Conservation (phyloP, 2,329 filamentous ascomycete species). For the Cladosporium cucumerinum region DNA sequence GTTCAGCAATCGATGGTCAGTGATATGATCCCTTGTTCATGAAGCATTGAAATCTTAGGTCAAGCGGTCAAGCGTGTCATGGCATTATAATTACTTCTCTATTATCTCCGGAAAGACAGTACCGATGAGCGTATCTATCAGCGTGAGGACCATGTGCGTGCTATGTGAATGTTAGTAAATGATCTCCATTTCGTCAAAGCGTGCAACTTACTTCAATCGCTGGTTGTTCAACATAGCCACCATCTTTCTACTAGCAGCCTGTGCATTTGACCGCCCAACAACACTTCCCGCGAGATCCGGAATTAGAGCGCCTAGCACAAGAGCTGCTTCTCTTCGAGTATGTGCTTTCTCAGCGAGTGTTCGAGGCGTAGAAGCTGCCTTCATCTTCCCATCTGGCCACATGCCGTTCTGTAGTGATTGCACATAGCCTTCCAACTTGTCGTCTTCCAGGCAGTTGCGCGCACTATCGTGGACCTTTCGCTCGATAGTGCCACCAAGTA, state of each 20-base stretch:
- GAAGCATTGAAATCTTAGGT: background rate
- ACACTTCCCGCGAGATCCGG: conserved; percentile 91
- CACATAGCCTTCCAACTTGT: conserved; percentile 73
- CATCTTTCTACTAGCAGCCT: conserved; percentile 81
- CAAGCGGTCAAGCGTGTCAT: background rate
- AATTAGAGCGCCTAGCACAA: conserved; percentile 84
- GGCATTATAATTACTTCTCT: conserved; percentile 11
- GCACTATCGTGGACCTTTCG: conserved; percentile 87
- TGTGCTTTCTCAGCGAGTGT: conserved; percentile 71
- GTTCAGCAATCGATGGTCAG: too few relatives aligned
- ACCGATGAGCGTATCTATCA: conserved; percentile 48
- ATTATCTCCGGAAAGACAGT: conserved; percentile 41
- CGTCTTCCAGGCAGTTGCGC: conserved; percentile 69
- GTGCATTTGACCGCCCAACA: conserved; percentile 86
- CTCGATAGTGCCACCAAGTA: conserved; percentile 93
- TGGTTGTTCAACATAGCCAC: conserved; percentile 90
- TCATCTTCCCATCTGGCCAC: conserved; percentile 70
- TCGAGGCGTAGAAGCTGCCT: conserved; percentile 52
- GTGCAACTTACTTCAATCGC: conserved; percentile 70
- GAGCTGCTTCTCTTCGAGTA: conserved; percentile 79
- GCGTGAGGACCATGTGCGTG: conserved; percentile 49
- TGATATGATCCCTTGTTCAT: too few relatives aligned
- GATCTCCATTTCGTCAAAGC: background rate
- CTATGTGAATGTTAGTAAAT: conserved; percentile 34
- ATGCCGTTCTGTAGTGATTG: conserved; percentile 68